Base-by-base conservation (phyloP, 805 yeast species). In the Candida lessepsii region DNA sequence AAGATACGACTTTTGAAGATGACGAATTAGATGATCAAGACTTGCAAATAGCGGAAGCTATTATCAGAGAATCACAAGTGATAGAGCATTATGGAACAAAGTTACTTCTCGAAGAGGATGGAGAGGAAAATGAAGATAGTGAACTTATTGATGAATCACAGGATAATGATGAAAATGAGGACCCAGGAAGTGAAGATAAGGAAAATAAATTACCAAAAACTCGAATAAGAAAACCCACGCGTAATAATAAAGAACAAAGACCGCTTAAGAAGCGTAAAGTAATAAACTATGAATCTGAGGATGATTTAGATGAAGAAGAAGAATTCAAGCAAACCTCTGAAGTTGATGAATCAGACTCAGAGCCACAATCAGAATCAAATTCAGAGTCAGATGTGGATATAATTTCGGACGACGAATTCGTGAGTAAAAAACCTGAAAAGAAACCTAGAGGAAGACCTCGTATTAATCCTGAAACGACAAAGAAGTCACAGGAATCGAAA, bases 31-130 rank as follows among this genome's bases (percentile, higher is more conserved):
- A 63, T 17, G 63, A 61, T 6, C 70, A 70, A 31, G 80, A 76
- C 25, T 39, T 52, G 18, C 49, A 54, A 11, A 49, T 79, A 24
- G 81, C 83, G 0, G 79, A 76, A 29, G 35, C 50, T 9, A 61
- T 65, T 14, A 57, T 66, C 13, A 29, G 39, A 21, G 50, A 51
- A 21, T 60, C 69, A 2, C 36, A 39, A 9, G 31, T n/a, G 2
- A 13, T 35, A 9, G 25, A 29, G 5, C 34, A 34, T 21, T 49
- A 45, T 42, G 53, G 51, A 1, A 39, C 38, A 20, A 49, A 43
- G 29, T 41, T 52, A 11, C 46, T 44, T 10, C 27, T 47, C 10
- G 58, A 52, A 37, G 39, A 42, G 3, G 58, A 50, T n/a, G 35
- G 21, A 10, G 41, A 37, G 16, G 38, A 24, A 20, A 43, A 31